Base-by-base conservation (phyloP, 2,329 filamentous ascomycete species). In the Phialemonium atrogriseum region DNA sequence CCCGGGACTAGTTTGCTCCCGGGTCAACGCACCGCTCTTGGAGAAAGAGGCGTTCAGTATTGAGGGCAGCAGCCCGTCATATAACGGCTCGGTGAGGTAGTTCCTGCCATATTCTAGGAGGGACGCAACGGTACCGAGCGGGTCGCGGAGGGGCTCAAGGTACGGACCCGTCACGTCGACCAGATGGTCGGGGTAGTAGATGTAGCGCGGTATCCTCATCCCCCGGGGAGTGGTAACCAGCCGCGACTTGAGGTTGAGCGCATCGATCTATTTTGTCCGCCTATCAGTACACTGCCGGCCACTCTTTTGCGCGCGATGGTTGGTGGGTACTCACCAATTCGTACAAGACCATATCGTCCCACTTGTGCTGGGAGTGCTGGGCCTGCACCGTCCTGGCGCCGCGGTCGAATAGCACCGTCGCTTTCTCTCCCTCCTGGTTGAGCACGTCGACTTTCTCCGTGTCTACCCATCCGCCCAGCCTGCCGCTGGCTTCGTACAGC, bases 101-200 rank as follows among this genome's bases (percentile, higher is more conserved):
- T 50, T 51, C 34, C 45, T 41, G 10, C 55, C 6, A 33, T 47
- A 46, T 6, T 52, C 41, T 5, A 49, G 37, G 0, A 68, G 11
- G 26, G 47, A 36, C 27, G 51, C 47, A 12, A 55, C 44, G 0
- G 57, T 63, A 7, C 11, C 18, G 27, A 39, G 5, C 4, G 42
- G 32, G 10, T 33, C 20, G 4, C 20, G 24, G 16, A 34, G 7
- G 8, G 24, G 21, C 10, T 21, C 27, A 4, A 34, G 9, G 14
- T 15, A 13, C n/a, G 26, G 28, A 7, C 12, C 24, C n/a, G 40
- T 41, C 47, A 84, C 56, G 15, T 66, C 65, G 32, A 86, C 80
- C 18, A 91, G 70, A 48, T 79, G 84, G 52, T 94, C 83, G 2
- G 84, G 84, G 49, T 93, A 94, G 68, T 91, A 95, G 37, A 96